Conservation (phyloP, 2,329 filamentous ascomycete genomes). For the Fusarium subtropicale region DNA sequence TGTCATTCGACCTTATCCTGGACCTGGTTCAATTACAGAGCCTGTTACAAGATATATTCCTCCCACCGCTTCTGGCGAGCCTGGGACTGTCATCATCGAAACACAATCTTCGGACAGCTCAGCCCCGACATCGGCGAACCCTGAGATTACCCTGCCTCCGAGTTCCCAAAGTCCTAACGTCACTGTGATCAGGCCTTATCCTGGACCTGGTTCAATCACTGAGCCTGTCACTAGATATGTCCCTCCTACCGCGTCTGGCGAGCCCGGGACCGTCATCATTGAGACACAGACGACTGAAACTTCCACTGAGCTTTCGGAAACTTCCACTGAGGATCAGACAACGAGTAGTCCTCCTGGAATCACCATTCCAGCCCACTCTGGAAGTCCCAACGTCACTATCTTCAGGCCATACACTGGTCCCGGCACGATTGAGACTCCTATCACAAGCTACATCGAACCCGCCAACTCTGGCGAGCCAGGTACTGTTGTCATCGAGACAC, state of each 20-base stretch:
- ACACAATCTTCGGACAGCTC: background rate
- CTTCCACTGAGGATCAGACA: background rate
- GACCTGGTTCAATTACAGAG: slow-evolving; percentile 10
- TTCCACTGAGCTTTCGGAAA: background rate
- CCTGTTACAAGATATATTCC: slow-evolving; percentile 16
- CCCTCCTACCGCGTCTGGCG: slow-evolving; percentile 9
- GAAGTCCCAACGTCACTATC: slow-evolving; percentile 2
- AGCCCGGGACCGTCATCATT: slow-evolving; percentile 21
- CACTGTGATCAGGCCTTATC: slow-evolving; percentile 12
- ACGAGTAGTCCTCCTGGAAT: background rate
- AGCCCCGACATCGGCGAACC: background rate
- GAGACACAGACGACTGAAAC: slow-evolving; percentile 9
- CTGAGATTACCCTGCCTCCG: slow-evolving; percentile 15
- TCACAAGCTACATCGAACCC: slow-evolving; percentile 2
- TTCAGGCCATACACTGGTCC: slow-evolving; percentile 3
- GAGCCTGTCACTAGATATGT: slow-evolving; percentile 19
- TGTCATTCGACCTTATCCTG: slow-evolving; percentile 16
- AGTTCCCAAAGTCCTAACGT: slow-evolving; percentile 12
- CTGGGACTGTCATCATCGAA: slow-evolving; percentile 21
- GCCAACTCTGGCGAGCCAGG: background rate
- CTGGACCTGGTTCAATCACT: slow-evolving; percentile 17
- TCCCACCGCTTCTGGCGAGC: slow-evolving; percentile 6
- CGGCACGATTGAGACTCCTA: background rate
- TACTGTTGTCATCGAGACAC: slow-evolving; percentile 17
- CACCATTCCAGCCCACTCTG: slow-evolving; percentile 7